Conservation (phyloP, 257 asterid species). For the Buddleja alternifolia region DNA sequence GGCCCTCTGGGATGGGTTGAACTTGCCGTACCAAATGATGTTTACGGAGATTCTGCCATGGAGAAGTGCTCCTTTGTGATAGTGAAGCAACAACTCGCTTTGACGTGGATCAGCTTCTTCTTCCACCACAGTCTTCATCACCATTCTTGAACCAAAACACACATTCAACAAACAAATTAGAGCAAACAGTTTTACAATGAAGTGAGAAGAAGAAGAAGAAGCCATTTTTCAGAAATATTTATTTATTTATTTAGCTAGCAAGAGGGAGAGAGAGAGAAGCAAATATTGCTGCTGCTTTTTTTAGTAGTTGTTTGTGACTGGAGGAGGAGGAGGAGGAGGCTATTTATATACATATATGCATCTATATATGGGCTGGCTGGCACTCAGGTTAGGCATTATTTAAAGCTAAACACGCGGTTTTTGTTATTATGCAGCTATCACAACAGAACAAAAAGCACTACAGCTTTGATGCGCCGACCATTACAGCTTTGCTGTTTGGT, state of each 20-base stretch:
- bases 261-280: neutral
- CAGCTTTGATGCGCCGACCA: too few relatives aligned
- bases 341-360: constrained; percentile 22
- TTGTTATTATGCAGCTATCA: too few relatives aligned
- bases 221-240: too few relatives aligned
- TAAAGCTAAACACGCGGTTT: too few relatives aligned
- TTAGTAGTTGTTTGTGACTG: neutral
- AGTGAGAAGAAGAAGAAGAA: constrained; percentile 21
- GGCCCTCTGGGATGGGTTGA: constrained; percentile 54
- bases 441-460: too few relatives aligned
- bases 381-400: too few relatives aligned
- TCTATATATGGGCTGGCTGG: too few relatives aligned
- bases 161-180: constrained; percentile 16
- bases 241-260: too few relatives aligned
- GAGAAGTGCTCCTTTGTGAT: constrained; percentile 75
- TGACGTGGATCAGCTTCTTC: neutral
- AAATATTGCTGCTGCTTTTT: too few relatives aligned
- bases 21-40: constrained; percentile 71
- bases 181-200: constrained; percentile 11
- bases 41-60: constrained; percentile 61
- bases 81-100: constrained; percentile 40
- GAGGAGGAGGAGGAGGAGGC: constrained; percentile 21
- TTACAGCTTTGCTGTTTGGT: too few relatives aligned
- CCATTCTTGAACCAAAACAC: constrained; percentile 30
- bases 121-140: too few relatives aligned